A percentile compares a stretch with the other conserved stretches of the same genome.
These are phyloP conservation scores for Hygrocybe punicea DNA, from an alignment of 768 basidiomycete genomes.

Conservation along the genomic window DNA sequence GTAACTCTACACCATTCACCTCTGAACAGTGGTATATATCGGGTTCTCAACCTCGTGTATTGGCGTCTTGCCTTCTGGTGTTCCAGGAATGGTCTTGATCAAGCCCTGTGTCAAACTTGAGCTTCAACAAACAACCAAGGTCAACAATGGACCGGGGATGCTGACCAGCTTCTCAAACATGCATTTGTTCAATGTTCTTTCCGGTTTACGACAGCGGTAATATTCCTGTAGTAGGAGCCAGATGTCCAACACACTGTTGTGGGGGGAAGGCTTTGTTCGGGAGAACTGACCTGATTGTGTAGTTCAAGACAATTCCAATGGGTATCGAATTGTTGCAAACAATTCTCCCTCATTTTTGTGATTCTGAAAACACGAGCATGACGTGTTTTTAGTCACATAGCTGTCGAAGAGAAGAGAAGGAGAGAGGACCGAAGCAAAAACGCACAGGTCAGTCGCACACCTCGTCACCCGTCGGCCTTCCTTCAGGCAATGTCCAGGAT, in stretches of 20 bases:
- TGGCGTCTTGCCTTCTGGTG: constrained; percentile 73
- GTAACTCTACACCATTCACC: background rate
- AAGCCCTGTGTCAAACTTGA: constrained; percentile 58
- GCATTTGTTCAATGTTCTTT: constrained; percentile 85
- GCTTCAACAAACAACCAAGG: background rate
- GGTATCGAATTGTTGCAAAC: constrained; percentile 76
- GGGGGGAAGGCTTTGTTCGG: background rate
- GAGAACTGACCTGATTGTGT: constrained; percentile 82
- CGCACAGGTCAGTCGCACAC: constrained; percentile 91
- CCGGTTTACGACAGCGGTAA: constrained; percentile 83
- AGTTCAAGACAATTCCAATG: constrained; percentile 95
- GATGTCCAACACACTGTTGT: background rate
- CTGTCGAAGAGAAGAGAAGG: background rate
- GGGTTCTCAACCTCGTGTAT: constrained; percentile 89
- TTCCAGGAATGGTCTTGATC: constrained; percentile 85
- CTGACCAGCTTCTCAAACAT: constrained; percentile 94
- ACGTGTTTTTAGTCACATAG: too few relatives aligned
- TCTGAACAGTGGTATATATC: constrained; percentile 40
- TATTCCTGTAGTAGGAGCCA: constrained; percentile 58
- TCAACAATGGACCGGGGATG: constrained; percentile 16
- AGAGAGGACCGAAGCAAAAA: background rate
- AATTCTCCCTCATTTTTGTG: constrained; percentile 89
- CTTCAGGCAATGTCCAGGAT: constrained; percentile 90
- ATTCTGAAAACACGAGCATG: too few relatives aligned
- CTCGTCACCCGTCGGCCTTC: constrained; percentile 95